phyloP scores from a whole-genome alignment of 805 yeast species.

The Kuraishia hungarica region DNA sequence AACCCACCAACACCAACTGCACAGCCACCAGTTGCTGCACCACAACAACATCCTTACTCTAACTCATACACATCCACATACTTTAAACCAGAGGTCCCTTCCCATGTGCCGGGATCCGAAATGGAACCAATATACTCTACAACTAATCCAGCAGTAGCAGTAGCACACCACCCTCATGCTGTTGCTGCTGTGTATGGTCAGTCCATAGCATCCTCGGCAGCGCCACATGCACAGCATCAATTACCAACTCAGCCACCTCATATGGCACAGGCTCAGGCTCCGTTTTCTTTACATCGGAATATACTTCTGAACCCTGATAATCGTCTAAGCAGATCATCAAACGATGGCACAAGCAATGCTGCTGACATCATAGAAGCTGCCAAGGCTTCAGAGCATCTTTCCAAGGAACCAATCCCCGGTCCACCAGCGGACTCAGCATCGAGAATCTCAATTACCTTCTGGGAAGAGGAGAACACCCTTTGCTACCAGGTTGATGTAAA shows the following conservation, averaged over 20 bases:
- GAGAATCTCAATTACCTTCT: conserved; percentile 67
- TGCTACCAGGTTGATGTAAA: conserved; percentile 84
- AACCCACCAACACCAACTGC: background rate
- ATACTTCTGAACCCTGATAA: background rate
- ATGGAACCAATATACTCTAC: background rate
- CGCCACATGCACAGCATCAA: background rate
- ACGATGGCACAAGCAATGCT: background rate
- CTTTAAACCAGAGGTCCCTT: background rate
- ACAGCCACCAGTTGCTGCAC: no score
- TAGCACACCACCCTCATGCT: background rate
- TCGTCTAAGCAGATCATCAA: background rate
- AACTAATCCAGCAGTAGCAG: no score
- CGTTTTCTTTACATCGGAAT: background rate
- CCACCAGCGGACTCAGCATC: background rate
- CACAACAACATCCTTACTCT: background rate
- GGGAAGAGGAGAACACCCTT: conserved; percentile 83
- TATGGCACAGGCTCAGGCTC: background rate
- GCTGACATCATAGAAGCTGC: background rate
- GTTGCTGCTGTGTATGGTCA: background rate
- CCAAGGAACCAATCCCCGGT: background rate
- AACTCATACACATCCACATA: background rate
- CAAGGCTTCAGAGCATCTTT: background rate
- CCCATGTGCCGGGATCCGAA: background rate
- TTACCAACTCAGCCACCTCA: background rate
- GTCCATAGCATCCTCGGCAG: background rate